Base-by-base conservation (phyloP, 2,329 filamentous ascomycete genomes). In the Hymenoscyphus albidus region DNA sequence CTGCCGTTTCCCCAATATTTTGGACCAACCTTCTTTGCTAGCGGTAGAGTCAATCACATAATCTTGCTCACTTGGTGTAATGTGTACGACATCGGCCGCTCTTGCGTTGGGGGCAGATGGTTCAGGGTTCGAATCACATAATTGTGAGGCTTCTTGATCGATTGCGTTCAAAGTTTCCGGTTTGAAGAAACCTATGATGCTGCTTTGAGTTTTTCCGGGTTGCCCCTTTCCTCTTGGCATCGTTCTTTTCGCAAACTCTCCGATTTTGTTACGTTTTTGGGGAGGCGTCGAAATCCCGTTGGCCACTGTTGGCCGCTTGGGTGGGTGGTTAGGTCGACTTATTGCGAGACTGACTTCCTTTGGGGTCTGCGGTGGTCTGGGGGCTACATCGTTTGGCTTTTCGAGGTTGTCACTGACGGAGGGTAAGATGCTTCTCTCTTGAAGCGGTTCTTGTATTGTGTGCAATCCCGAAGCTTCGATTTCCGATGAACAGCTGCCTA, bases 11-110 rank as follows among this genome's bases (percentile, higher is more conserved):
- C 88, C 85, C 67, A 98, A 88, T 14, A 98, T 81, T 74, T 89
- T 93, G 4, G 87, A 88, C 95, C 95, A 98, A 27, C 89, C 89
- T 73, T 95, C 89, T 75, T 92, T 94, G 57, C 85, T 84, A 66
- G 85, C 82, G 59, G 92, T 86, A 0, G 89, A 88, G 70, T 93
- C 90, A 66, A 89, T 81, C 1, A 85, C 80, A 63, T 76, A 64
- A 42, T 70, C 66, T 44, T 72, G 69, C 10, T 72, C 65, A 27
- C 35, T 65, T 14, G 55, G 58, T 58, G 67, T 62, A 57, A 54
- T 27, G 7, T 58, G 31, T 38, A 32, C 18, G 14, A 58, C 55
- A 39, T 54, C 18, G 22, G 22, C 13, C 22, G 13, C 48, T 2
- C 48, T 18, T 22, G 48, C 22, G 13, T 13, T 27, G 9, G 18